Conservation (phyloP, 2,329 filamentous ascomycete species). For the Chrysosporium keratinophilum region DNA sequence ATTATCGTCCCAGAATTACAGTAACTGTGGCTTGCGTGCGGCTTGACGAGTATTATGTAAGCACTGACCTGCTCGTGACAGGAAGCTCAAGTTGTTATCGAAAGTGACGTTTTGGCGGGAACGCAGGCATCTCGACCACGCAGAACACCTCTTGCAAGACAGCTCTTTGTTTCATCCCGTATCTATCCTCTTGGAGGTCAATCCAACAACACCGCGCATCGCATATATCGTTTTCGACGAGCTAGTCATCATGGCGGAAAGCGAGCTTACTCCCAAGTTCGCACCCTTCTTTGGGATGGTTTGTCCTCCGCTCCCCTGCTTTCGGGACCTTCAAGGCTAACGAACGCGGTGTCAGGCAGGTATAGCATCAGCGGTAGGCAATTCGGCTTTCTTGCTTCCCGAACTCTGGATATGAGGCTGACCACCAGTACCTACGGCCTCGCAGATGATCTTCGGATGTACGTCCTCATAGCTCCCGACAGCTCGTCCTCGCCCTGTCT, state of each 20-base stretch:
- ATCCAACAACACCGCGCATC: not conserved
- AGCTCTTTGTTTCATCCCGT: not conserved
- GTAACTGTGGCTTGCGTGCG: not conserved
- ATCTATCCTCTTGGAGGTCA: not conserved
- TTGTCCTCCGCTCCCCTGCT: conserved; percentile 25
- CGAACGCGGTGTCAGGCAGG: conserved; percentile 31
- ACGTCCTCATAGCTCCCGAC: conserved; percentile 23
- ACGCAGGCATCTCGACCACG: too few species aligned
- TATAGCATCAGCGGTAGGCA: conserved; percentile 40
- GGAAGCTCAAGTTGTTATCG: not conserved
- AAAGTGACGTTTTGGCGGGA: not conserved
- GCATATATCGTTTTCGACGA: not conserved
- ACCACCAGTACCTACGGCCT: not conserved
- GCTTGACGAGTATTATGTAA: not conserved
- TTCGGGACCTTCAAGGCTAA: conserved; percentile 20
- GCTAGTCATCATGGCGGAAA: conserved; percentile 34
- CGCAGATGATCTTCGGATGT: conserved; percentile 45
- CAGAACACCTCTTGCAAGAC: not conserved
- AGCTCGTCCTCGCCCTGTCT: not conserved
- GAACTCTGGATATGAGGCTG: not conserved
- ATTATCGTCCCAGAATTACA: not conserved
- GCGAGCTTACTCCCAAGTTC: conserved; percentile 50
- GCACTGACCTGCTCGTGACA: not conserved
- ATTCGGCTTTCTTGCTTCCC: not conserved
- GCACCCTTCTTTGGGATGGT: conserved; percentile 61